phyloP scores from a whole-genome alignment of 73 alveolate species.

The Paramecium octaurelia region DNA sequence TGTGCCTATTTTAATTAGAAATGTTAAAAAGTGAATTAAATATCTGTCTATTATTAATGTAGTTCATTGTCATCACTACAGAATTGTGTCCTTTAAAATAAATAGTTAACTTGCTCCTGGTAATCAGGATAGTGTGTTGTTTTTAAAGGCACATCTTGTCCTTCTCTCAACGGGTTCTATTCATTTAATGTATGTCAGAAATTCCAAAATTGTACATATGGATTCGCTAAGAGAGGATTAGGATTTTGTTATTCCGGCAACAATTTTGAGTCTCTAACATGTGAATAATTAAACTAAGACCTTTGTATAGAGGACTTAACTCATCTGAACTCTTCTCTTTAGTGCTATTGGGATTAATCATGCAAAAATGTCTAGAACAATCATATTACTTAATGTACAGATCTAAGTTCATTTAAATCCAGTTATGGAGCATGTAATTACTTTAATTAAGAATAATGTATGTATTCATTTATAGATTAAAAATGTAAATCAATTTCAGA shows the following conservation, averaged over 20 bases:
- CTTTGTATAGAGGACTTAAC: background rate
- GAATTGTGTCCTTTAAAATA: background rate
- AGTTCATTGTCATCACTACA: background rate
- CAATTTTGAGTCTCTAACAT: background rate
- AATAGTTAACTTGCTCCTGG: background rate
- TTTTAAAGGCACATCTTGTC: background rate
- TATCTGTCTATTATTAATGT: background rate
- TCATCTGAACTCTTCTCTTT: background rate
- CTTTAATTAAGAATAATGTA: background rate
- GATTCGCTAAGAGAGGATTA: background rate
- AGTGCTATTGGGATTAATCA: background rate
- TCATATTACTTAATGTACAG: background rate
- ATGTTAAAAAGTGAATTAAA: background rate
- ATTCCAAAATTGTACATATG: background rate
- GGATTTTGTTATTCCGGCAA: background rate
- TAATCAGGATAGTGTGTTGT: background rate
- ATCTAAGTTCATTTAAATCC: background rate
- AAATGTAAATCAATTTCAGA: background rate
- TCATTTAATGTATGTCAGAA: background rate
- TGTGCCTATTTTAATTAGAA: background rate
- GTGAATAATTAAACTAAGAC: background rate
- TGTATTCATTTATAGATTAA: background rate
- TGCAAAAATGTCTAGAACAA: background rate
- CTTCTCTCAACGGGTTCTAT: background rate
- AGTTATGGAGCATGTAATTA: background rate